Base-by-base conservation (phyloP, 2,329 filamentous ascomycete genomes). In the Cladosporium sphaerospermum region DNA sequence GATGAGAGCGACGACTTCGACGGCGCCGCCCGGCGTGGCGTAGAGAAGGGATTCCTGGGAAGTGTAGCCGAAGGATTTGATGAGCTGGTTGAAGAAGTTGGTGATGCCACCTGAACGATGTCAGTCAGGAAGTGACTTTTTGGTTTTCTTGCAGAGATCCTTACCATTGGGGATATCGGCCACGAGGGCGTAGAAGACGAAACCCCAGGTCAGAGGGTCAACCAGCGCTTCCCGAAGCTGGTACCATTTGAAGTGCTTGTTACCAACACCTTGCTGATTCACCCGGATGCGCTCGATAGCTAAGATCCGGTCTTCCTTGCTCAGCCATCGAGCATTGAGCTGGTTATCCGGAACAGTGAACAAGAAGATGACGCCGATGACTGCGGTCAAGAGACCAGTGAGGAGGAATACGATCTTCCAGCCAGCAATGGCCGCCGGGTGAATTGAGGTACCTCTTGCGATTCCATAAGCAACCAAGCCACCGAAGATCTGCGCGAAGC, bases 231-330 rank as follows among this genome's bases (percentile, higher is more conserved):
- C 80, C 13, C 78, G 73, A 1, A 86, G 72, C 57, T 93, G 88
- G 56, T 86, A 53, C 57, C 56, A 56, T 34, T 67, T 67, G 59
- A 63, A 66, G 52, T 66, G 63, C 45, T 63, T 58, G 36, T 83
- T 82, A 1, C 84, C 85, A 13, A 87, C 83, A 0, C 88, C 88
- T 55, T 88, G 88, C 64, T 89, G 82, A 61, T 92, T 92, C 18
- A 82, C 76, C 0, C 86, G 77, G 5, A 92, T 80, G 0, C 88
- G 78, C 57, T 89, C 87, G 23, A 90, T 73, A 0, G 84, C 85
- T 40, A 89, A 75, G 0, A 82, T 66, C 10, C 82, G 81, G 59
- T 92, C 88, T 43, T 81, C 75, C 49, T 84, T 78, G 7, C 73
- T 85, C 23, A 93, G 61, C 76, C 78, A 84, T 2, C 78, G 72